Percentiles rank a stretch among this genome's conserved stretches.
phyloP scores from a whole-genome alignment of 768 basidiomycete species.

The Naganishia friedmannii region DNA sequence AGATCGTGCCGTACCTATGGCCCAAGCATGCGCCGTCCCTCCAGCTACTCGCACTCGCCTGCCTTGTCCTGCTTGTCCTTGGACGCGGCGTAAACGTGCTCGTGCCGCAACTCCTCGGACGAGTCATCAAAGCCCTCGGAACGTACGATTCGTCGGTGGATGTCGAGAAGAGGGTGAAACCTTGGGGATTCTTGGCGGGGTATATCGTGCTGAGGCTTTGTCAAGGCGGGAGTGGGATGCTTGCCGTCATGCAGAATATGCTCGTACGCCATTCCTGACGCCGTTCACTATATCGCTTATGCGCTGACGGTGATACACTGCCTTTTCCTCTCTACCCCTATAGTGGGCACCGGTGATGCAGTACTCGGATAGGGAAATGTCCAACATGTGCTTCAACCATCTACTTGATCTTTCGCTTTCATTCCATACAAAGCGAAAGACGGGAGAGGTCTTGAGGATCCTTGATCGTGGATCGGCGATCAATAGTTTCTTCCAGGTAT shows the following conservation, averaged over 20 bases:
- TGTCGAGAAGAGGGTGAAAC: constrained; percentile 35
- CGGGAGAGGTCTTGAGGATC: constrained; percentile 78
- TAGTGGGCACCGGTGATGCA: constrained; percentile 84
- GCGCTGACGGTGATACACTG: constrained; percentile 9
- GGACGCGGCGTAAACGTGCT: constrained; percentile 74
- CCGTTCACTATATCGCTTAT: constrained; percentile 14
- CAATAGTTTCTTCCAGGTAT: constrained; percentile 71
- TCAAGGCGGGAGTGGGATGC: constrained; percentile 71
- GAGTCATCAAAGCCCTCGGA: constrained; percentile 63
- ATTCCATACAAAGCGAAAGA: constrained; percentile 77
- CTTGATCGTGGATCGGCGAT: constrained; percentile 69
- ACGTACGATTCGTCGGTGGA: constrained; percentile 49
- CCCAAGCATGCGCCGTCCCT: constrained; percentile 66
- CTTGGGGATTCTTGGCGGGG: constrained; percentile 67
- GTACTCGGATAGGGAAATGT: constrained; percentile 84
- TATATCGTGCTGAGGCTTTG: constrained; percentile 72
- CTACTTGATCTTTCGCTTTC: constrained; percentile 79
- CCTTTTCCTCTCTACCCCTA: background rate
- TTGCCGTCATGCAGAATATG: constrained; percentile 42
- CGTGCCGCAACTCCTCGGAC: constrained; percentile 68
- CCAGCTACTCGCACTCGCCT: constrained; percentile 68
- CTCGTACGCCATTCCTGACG: constrained; percentile 35
- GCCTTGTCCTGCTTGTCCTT: constrained; percentile 67
- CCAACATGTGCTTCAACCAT: constrained; percentile 78
- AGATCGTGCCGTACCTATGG: constrained; percentile 78